These are phyloP conservation scores for Rhizopogon roseolus DNA, from an alignment of 768 basidiomycete species.

Conservation along the genomic window DNA sequence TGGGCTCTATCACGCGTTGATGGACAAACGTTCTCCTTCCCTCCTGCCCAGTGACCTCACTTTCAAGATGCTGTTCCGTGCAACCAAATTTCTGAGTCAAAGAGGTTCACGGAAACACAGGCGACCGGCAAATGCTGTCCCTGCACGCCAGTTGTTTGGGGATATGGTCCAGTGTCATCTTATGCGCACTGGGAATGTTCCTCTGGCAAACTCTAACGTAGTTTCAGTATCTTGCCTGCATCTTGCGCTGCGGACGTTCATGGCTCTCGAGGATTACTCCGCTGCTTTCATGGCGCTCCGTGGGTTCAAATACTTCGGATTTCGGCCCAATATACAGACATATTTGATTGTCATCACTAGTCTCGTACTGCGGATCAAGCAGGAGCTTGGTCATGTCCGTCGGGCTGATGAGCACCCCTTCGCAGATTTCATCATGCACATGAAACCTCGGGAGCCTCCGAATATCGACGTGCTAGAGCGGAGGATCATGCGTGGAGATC, in stretches of 20 bases:
- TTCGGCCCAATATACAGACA: constrained; percentile 29
- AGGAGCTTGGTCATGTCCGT: constrained; percentile 8
- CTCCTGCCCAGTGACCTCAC: constrained; percentile 39
- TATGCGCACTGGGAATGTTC: constrained; percentile 11
- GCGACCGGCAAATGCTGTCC: constrained; percentile 18
- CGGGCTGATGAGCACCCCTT: constrained; percentile 11
- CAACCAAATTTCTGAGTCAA: constrained; percentile 12
- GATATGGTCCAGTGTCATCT: constrained; percentile 38
- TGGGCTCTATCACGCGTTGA: constrained; percentile 37
- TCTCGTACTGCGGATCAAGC: constrained; percentile 29
- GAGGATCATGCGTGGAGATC: constrained; percentile 9
- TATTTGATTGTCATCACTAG: constrained; percentile 37
- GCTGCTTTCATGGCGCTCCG: constrained; percentile 39
- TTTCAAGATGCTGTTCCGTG: constrained; percentile 40
- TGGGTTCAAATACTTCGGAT: constrained; percentile 22
- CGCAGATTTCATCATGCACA: constrained; percentile 17
- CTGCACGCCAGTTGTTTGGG: constrained; percentile 38
- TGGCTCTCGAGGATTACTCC: constrained; percentile 41
- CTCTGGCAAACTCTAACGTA: constrained; percentile 18
- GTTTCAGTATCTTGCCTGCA: constrained; percentile 33
- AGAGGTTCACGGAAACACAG: constrained; percentile 18
- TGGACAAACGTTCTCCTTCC: constrained; percentile 23
- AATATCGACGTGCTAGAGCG: constrained; percentile 7
- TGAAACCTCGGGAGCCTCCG: constrained; percentile 17
- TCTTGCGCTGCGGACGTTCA: constrained; percentile 39